A percentile compares a stretch with the other conserved stretches of the same genome.
These are phyloP conservation scores for Pneumocystis carinii DNA, from an alignment of 1,139 yeast species.

Conservation along the genomic window DNA sequence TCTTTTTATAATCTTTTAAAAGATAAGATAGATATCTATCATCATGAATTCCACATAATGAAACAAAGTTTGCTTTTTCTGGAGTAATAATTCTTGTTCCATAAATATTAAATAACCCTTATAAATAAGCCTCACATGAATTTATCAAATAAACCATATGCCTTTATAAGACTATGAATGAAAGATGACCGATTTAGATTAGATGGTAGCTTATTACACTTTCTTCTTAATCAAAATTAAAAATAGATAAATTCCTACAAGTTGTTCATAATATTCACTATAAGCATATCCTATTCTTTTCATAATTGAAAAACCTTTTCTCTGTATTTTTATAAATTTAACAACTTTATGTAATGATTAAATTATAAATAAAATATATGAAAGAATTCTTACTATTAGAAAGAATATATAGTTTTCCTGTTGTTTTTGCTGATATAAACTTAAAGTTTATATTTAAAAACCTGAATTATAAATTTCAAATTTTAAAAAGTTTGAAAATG, in stretches of 20 bases:
- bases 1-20: conserved; percentile 18
- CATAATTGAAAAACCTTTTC: not conserved
- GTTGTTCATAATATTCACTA: conserved; percentile 22
- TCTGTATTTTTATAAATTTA: not conserved
- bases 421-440: too few relatives aligned
- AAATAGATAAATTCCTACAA: conserved; percentile 35
- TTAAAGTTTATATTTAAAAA: not conserved
- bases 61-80: not conserved
- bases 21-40: conserved; percentile 17
- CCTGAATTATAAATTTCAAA: not conserved
- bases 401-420: too few relatives aligned
- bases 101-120: not conserved
- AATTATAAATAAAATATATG: not conserved
- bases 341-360: not conserved
- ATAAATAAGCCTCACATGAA: conserved; percentile 3
- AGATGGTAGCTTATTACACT: not conserved
- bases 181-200: conserved; percentile 33
- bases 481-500: not conserved
- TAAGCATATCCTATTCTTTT: conserved; percentile 20
- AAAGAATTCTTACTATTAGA: not conserved
- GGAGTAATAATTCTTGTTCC: not conserved
- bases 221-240: conserved; percentile 25
- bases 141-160: conserved; percentile 28
- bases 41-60: conserved; percentile 24
- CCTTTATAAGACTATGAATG: conserved; percentile 31